phyloP scores from a whole-genome alignment of 78 protist genomes.

The Protostelium mycophagum region DNA sequence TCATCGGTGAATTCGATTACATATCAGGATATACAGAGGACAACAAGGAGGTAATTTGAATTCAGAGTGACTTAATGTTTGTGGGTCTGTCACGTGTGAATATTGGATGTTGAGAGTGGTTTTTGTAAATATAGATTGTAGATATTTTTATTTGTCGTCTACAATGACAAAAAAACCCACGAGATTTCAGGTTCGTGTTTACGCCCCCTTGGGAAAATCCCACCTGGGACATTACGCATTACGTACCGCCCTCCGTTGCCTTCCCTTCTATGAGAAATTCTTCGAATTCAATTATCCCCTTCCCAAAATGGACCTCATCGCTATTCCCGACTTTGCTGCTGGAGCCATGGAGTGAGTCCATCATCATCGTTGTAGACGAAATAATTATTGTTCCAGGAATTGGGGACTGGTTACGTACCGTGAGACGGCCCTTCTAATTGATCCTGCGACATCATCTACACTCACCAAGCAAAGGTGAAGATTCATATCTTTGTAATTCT shows the following conservation, averaged over 20 bases:
- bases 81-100: too few relatives aligned
- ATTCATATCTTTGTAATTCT: not conserved
- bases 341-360: conserved; percentile 89
- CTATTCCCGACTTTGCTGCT: conserved; percentile 65
- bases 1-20: conserved; percentile 73
- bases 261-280: conserved; percentile 57
- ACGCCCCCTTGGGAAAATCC: conserved; percentile 45
- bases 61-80: too few relatives aligned
- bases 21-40: conserved; percentile 22
- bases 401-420: conserved; percentile 79
- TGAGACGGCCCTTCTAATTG: conserved; percentile 48
- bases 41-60: not conserved
- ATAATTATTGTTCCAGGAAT: too few relatives aligned
- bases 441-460: not conserved
- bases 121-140: too few relatives aligned
- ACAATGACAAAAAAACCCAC: too few relatives aligned
- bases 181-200: conserved; percentile 64
- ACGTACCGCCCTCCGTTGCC: conserved; percentile 35
- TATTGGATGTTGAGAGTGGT: too few relatives aligned
- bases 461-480: not conserved
- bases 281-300: conserved; percentile 71
- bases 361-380: too few relatives aligned
- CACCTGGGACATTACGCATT: conserved; percentile 62
- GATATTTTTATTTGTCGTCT: too few relatives aligned
- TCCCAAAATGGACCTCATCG: conserved; percentile 72